phyloP scores from a whole-genome alignment of 768 basidiomycete species.

The Arthromyces matolae region DNA sequence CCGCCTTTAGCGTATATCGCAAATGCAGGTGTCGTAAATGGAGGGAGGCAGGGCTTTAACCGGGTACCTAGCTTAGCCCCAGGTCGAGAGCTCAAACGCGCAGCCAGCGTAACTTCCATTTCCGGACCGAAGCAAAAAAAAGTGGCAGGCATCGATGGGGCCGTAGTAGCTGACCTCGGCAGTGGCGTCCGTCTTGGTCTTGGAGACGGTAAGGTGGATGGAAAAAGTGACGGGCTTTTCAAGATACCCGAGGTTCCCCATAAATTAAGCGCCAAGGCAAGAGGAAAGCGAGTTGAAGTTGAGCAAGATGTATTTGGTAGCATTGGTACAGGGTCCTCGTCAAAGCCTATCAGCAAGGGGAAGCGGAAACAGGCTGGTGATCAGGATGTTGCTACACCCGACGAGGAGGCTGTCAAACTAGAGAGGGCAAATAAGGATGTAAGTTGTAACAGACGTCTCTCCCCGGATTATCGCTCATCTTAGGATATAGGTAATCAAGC shows the following conservation, averaged over 20 bases:
- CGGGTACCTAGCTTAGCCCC: constrained; percentile 25
- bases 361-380: constrained; percentile 26
- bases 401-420: constrained; percentile 24
- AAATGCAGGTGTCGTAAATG: constrained; percentile 4
- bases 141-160: constrained; percentile 18
- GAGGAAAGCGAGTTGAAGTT: constrained; percentile 35
- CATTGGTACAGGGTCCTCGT: constrained; percentile 1
- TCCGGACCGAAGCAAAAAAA: constrained; percentile 32
- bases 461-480: not conserved
- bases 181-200: constrained; percentile 35
- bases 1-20: constrained; percentile 45
- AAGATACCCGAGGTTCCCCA: constrained; percentile 49
- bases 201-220: constrained; percentile 16
- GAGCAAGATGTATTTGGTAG: constrained; percentile 36
- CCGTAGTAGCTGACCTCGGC: constrained; percentile 30
- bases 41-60: constrained; percentile 24
- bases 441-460: constrained; percentile 15
- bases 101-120: constrained; percentile 4
- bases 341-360: constrained; percentile 20
- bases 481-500: constrained; percentile 42
- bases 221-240: constrained; percentile 34
- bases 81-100: constrained; percentile 15
- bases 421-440: constrained; percentile 66
- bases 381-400: constrained; percentile 15
- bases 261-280: constrained; percentile 28